Percentiles rank a stretch among this genome's conserved stretches.
These are phyloP conservation scores for Abelmoschus esculentus DNA, from an alignment of 345 rosid genomes.

Conservation along the genomic window DNA sequence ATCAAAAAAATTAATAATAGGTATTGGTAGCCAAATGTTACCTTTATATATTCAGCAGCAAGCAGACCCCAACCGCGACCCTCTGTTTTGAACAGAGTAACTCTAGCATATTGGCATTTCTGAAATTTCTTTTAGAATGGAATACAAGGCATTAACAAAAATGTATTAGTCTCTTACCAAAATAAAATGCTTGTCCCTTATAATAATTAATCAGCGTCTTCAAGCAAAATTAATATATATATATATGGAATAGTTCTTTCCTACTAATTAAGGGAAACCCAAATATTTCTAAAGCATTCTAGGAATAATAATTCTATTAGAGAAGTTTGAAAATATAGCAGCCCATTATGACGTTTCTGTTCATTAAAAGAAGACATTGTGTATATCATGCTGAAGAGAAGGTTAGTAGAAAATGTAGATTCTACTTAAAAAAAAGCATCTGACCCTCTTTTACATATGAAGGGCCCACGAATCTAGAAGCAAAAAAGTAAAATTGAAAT, in stretches of 20 bases:
- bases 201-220: background rate
- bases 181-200: background rate
- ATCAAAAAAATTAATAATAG: background rate
- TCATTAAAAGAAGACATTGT: background rate
- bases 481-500: background rate
- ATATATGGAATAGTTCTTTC: background rate
- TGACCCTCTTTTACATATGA: background rate
- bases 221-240: background rate
- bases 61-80: constrained; percentile 92
- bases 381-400: background rate
- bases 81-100: constrained; percentile 62
- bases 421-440: background rate
- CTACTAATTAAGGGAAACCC: background rate
- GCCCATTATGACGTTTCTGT: background rate
- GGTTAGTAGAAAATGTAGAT: background rate
- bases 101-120: constrained; percentile 71
- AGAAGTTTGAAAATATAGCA: background rate
- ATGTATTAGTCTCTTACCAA: constrained; percentile 1
- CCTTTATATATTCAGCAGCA: constrained; percentile 79
- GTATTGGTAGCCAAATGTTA: constrained; percentile 16
- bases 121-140: constrained; percentile 61
- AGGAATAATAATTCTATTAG: background rate
- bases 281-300: background rate
- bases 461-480: background rate
- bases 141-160: constrained; percentile 5